Base-by-base conservation (phyloP, 202 grass and related monocot species). In the Sporobolus alterniflorus region DNA sequence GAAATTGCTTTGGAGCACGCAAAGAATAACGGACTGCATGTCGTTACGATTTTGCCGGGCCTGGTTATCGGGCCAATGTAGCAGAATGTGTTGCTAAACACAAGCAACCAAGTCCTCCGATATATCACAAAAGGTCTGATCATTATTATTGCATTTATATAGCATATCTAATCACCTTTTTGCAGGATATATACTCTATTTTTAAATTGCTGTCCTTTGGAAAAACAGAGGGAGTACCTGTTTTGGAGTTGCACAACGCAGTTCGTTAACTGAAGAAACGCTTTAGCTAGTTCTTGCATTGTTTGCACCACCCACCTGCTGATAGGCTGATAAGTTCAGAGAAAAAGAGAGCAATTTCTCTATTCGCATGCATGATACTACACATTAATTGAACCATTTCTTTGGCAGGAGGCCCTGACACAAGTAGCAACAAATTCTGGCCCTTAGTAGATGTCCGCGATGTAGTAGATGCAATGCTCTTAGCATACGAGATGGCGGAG, bases 371-470 rank as follows among this genome's bases (percentile, higher is more conserved):
- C 11, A 31, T 48, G 42, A 21, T 46, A 48, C 41, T 30, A 26
- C 34, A 9, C 64, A 31, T 49, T 47, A 24, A 71, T 22, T 40
- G n/a, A n/a, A n/a, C 52, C 20, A 12, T 81, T 33, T 41, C 28
- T 1, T 33, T 30, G 39, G 9, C 80, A 88, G 86, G 86, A 73
- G 86, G 86, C 11, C 74, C 59, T 3, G 80, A 88, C 29, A 64
- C 52, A 24, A 83, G 79, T 22, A 81, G 71, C 68, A 85, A 88
- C 65, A 90, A 21, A 57, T 52, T 71, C 12, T 48, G 39, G 28
- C 73, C 52, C 49, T 15, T 93, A 40, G 82, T 90, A 26, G 88
- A 93, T 87, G 91, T 91, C 5, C 71, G 82, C 2, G 89, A 91
- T 33, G 72, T 91, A 0, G 81, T 59, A 1, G 67, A 74, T 25